phyloP scores from a whole-genome alignment of 1,284 basidiomycete genomes.

The Microbotryum violaceum region DNA sequence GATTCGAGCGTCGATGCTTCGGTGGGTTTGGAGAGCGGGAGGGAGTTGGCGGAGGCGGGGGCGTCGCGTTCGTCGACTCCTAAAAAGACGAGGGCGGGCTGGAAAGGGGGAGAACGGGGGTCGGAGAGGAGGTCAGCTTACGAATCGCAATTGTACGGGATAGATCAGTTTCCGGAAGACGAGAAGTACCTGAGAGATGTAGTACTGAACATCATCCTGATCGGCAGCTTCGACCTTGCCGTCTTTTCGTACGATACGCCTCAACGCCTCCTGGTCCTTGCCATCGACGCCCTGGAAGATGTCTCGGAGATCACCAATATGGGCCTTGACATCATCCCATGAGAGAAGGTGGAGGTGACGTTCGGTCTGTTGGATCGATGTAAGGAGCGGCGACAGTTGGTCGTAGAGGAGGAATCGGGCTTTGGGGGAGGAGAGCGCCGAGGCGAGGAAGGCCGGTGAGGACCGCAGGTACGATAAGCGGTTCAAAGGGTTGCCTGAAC shows the following conservation, averaged over 20 bases:
- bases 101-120: not conserved
- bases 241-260: no score
- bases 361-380: slow-evolving; percentile 3
- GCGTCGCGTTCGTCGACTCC: slow-evolving; percentile 64
- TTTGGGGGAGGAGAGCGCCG: slow-evolving; percentile 34
- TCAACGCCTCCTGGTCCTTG: slow-evolving; percentile 12
- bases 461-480: slow-evolving; percentile 28
- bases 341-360: slow-evolving; percentile 32
- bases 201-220: not conserved
- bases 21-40: slow-evolving; percentile 43
- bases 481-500: slow-evolving; percentile 28
- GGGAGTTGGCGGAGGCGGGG: slow-evolving; percentile 44
- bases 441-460: slow-evolving; percentile 37
- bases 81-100: slow-evolving; percentile 54
- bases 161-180: not conserved
- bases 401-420: slow-evolving; percentile 39
- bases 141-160: no score
- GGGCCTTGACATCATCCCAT: slow-evolving; percentile 37
- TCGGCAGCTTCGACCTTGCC: no score
- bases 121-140: not conserved
- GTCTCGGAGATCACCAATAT: slow-evolving; percentile 12
- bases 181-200: not conserved
- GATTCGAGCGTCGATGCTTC: slow-evolving; percentile 45
- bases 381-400: slow-evolving; percentile 38
- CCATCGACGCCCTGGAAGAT: slow-evolving; percentile 39